phyloP scores from a whole-genome alignment of 345 rosid species.

The Linum usitatissimum region DNA sequence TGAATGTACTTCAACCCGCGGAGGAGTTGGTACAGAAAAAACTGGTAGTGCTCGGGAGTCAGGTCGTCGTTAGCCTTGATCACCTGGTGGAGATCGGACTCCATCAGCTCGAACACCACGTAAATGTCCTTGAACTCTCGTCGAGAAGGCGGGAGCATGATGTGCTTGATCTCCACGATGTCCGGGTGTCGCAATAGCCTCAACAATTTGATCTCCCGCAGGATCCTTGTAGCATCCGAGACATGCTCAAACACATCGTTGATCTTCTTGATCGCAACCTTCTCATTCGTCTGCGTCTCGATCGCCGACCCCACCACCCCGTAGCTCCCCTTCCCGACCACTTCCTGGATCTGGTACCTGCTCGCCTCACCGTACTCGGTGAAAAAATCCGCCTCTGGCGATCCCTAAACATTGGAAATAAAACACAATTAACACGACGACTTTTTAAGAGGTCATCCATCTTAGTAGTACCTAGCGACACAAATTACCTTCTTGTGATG shows the following conservation, averaged over 20 bases:
- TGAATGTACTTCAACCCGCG: conserved; percentile 92
- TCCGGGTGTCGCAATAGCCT: conserved; percentile 84
- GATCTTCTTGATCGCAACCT: conserved; percentile 86
- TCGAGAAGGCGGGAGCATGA: conserved; percentile 87
- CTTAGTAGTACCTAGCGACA: not conserved
- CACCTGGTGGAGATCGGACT: conserved; percentile 92
- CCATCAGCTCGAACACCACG: conserved; percentile 97
- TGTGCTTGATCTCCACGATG: conserved; percentile 89
- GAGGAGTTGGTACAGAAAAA: conserved; percentile 83
- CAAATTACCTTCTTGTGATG: not conserved
- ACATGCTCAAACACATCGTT: conserved; percentile 85
- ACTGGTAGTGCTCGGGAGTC: conserved; percentile 90
- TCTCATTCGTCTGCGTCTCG: conserved; percentile 72
- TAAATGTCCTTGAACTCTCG: conserved; percentile 90
- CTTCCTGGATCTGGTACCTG: conserved; percentile 79
- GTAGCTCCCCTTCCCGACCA: conserved; percentile 86
- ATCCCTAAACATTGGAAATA: conserved; percentile 26
- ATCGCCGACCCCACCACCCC: conserved; percentile 92
- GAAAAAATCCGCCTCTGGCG: conserved; percentile 75
- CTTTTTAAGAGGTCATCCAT: not conserved
- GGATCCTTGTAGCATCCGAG: conserved; percentile 86
- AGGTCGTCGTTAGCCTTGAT: conserved; percentile 95
- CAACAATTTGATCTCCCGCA: conserved; percentile 80
- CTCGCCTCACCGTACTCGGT: conserved; percentile 89
- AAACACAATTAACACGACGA: too few species aligned